Conservation (phyloP, 768 basidiomycete species). For the Collybia mongolica region DNA sequence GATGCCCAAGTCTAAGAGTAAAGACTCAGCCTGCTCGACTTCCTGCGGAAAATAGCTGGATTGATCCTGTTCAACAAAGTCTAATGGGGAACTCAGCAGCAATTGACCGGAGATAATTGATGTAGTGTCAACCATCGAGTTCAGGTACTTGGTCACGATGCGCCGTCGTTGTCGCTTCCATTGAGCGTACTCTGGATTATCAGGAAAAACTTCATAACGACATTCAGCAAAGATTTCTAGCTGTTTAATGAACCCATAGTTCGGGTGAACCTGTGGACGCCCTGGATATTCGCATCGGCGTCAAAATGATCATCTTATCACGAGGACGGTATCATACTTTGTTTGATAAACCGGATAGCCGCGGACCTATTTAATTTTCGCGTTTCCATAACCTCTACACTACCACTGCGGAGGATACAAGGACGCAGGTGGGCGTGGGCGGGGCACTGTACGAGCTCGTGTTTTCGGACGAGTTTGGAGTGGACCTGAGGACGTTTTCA, state of each 20-base stretch:
- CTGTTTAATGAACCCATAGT: slow-evolving; percentile 59
- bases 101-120: slow-evolving; percentile 47
- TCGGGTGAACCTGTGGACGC: slow-evolving; percentile 41
- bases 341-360: slow-evolving; percentile 49
- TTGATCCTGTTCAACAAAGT: background rate
- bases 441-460: too few relatives aligned
- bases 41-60: slow-evolving; percentile 54
- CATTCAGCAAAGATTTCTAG: slow-evolving; percentile 54
- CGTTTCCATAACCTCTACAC: slow-evolving; percentile 58
- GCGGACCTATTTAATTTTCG: slow-evolving; percentile 37
- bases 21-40: slow-evolving; percentile 42
- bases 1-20: slow-evolving; percentile 49
- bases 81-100: slow-evolving; percentile 31
- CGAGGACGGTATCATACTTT: slow-evolving; percentile 33
- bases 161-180: slow-evolving; percentile 59
- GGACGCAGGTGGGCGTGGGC: too few relatives aligned
- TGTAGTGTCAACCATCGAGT: slow-evolving; percentile 50
- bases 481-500: too few relatives aligned
- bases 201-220: slow-evolving; percentile 40
- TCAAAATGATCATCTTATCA: too few relatives aligned
- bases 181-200: slow-evolving; percentile 45
- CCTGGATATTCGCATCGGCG: slow-evolving; percentile 15
- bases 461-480: too few relatives aligned
- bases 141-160: slow-evolving; percentile 52
- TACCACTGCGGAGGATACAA: too few relatives aligned